Evolutionary conservation across 164 flowering plant genomes (phyloP), one percentile per base, ranked within the genome.

Genomic region (Kingdonia uniflora): DNA sequence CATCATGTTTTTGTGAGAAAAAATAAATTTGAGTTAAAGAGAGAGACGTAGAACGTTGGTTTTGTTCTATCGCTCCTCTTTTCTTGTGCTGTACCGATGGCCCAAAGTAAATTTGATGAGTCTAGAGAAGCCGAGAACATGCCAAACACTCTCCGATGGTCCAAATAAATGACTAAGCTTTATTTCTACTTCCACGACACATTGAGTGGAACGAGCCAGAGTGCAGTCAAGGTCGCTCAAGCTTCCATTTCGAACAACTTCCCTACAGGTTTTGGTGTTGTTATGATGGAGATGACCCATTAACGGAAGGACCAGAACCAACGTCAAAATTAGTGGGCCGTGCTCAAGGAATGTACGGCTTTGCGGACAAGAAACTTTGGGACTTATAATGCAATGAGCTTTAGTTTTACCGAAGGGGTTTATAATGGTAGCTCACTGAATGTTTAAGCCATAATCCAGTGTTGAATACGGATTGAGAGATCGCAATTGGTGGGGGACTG

Each of bases 111-210:
- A 29, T 29, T 29, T 4, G 35, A 29, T 3, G 35, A 29, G 35
- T 29, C 8, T 4, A 57, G 11, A 44, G 15, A 16, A 48, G 38
- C 21, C 39, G 35, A 37, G 39, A 22, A 51, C 21, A 50, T n/a
- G 19, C 5, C 40, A 21, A 7, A 43, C 40, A 17, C 55, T 55
- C 12, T 23, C 39, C 4, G 42, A 60, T 5, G 61, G 57, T 5
- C 38, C 33, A 19, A 67, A 29, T 61, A 42, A 26, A 26, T 51
- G 50, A 68, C 42, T 15, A 24, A 47, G 0, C 61, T 81, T 20
- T 76, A 76, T 16, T 78, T 78, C 74, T 80, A 65, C 67, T 72
- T 78, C 58, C 82, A 80, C 45, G 82, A 80, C 75, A 69, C 48
- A 6, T 5, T 72, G 16, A 69, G 76, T 33, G 78, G 78, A 19